phyloP scores from a whole-genome alignment of 345 rosid species.

The Camelina laxa region DNA sequence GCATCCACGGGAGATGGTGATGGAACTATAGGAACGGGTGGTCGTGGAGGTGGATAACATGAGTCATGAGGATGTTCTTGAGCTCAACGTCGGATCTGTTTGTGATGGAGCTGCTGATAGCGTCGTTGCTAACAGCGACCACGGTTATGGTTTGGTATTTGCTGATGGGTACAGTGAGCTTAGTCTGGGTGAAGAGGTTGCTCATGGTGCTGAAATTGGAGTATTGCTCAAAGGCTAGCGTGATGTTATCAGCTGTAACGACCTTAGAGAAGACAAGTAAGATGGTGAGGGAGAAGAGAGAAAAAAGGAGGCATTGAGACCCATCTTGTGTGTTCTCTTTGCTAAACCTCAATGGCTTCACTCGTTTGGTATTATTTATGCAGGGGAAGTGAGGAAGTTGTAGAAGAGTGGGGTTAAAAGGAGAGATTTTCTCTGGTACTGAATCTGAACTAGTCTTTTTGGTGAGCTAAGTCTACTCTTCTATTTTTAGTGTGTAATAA shows the following conservation, averaged over 20 bases:
- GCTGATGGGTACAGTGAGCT: conserved; percentile 45
- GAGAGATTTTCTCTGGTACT: conserved; percentile 36
- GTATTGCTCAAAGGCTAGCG: conserved; percentile 42
- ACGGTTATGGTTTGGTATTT: conserved; percentile 57
- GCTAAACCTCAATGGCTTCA: conserved; percentile 38
- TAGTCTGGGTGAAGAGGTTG: conserved; percentile 46
- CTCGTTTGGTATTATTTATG: conserved; percentile 35
- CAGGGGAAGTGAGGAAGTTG: conserved; percentile 20
- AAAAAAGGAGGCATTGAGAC: conserved; percentile 37
- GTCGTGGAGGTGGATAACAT: conserved; percentile 62
- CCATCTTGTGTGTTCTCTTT: conserved; percentile 40
- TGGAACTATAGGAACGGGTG: conserved; percentile 43
- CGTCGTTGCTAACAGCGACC: conserved; percentile 52
- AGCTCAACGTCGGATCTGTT: conserved; percentile 46
- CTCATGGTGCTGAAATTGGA: conserved; percentile 53
- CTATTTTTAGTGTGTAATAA: conserved; percentile 38
- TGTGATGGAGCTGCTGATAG: conserved; percentile 42
- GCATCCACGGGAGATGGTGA: conserved; percentile 47
- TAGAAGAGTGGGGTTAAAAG: conserved; percentile 31
- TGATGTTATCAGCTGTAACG: conserved; percentile 52
- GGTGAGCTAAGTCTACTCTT: conserved; percentile 40
- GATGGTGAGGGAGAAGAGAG: conserved; percentile 37
- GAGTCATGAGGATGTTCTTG: conserved; percentile 53
- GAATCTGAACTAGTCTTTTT: conserved; percentile 28
- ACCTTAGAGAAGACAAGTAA: conserved; percentile 36